Percentiles rank a stretch among this genome's conserved stretches.
Conservation (phyloP, 2,329 filamentous ascomycete genomes). For the Colletotrichum sp. region DNA sequence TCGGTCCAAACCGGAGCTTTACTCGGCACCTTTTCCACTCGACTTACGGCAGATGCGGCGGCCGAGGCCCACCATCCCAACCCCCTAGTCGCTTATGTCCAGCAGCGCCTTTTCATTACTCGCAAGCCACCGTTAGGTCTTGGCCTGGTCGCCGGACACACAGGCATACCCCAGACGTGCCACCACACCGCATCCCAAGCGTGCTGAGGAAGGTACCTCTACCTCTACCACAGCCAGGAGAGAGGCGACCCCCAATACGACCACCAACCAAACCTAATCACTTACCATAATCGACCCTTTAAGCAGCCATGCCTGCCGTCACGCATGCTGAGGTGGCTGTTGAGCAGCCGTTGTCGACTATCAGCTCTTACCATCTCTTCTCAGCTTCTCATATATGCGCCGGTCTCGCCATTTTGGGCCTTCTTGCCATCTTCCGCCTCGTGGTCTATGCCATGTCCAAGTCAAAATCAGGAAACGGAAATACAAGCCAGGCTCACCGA, state of each 20-base stretch:
- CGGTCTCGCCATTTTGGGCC: conserved; percentile 35
- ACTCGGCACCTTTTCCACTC: conserved; percentile 5
- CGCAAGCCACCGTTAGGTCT: conserved; percentile 22
- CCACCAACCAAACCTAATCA: conserved; percentile 26
- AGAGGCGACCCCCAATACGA: background rate
- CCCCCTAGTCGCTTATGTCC: conserved; percentile 21
- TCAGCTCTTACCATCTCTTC: conserved; percentile 1
- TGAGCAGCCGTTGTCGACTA: conserved; percentile 25
- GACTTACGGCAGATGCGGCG: conserved; percentile 18
- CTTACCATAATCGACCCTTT: conserved; percentile 32
- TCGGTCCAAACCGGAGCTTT: conserved; percentile 6
- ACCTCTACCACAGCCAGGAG: background rate
- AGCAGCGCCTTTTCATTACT: conserved; percentile 23
- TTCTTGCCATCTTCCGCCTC: conserved; percentile 34
- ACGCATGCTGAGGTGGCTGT: conserved; percentile 30
- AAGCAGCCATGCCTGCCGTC: conserved; percentile 44
- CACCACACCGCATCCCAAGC: conserved; percentile 15
- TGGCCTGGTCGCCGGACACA: conserved; percentile 10
- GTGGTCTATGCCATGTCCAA: background rate
- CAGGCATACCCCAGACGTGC: conserved; percentile 23
- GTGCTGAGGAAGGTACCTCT: conserved; percentile 12
- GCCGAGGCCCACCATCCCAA: conserved; percentile 18
- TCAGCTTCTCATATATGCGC: conserved; percentile 29
- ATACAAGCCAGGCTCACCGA: background rate
- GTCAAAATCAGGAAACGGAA: background rate